Evolutionary conservation across 23 red algal species (phyloP), one percentile per base, ranked within the genome.

Genomic region (Gracilaria domingensis): DNA sequence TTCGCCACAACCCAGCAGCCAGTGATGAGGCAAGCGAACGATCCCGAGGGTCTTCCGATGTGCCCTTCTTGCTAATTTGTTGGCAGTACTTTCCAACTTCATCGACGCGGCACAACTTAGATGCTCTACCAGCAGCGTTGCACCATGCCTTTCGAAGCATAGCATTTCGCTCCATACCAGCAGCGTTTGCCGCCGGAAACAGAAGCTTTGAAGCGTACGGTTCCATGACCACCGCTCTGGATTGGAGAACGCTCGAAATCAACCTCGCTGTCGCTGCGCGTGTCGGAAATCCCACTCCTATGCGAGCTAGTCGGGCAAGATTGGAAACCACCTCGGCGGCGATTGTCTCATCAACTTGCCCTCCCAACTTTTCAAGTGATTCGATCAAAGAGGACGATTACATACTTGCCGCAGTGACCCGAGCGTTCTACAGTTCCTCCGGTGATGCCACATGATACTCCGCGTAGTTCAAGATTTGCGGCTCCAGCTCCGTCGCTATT

Each of bases 221-320:
- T 56, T 80, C 92, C 51, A 94, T 59, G 5, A 83, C 75, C 47
- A 70, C 70, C 21, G 82, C 83, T 9, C 83, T 50, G n/a, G 92
- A 87, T 36, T 72, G 61, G 8, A 88, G 8, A 18, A 94, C 50
- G 24, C 82, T 87, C 1, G 83, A 67, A 13, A 94, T 80, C 13
- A 94, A 88, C 45, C 83, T 61, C 12, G 92, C 92, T 5, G 92
- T 94, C 32, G 92, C 83, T 21, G 84, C 92, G 33, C 92, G 92
- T 16, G 92, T 94, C 11, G 92, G 92, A 24, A 94, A 81, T 32
- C 92, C 92, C 11, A 94, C 92, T 13, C 92, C 92, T 51, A 88
- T 94, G 36, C 79, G 45, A 28, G 92, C 65, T 16, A 87, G 57
- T 26, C 92, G 92, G 20, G 81, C 83, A 0, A 94, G 32, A 21